Evolutionary conservation across 352 stramenopile genomes (phyloP).

Genomic region (Lagenidium sp.): DNA sequence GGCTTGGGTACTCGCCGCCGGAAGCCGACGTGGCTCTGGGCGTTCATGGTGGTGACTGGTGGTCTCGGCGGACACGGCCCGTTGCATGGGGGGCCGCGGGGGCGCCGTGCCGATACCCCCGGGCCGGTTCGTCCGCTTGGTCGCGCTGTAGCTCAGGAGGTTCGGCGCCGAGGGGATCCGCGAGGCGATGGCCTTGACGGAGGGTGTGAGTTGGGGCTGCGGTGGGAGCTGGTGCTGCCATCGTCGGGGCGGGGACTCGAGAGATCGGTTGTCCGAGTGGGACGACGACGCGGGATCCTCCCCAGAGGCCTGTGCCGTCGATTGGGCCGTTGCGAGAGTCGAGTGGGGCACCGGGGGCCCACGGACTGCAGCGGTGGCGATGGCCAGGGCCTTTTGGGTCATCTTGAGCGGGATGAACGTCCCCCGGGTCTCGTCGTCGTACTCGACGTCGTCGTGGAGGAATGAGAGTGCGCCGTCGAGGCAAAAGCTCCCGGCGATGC

Average conservation of each 20-base stretch:
- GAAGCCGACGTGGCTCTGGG: not conserved
- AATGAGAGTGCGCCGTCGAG: constrained; percentile 1
- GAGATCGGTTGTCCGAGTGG: too few species aligned
- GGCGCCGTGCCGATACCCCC: constrained; percentile 10
- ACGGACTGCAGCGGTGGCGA: not conserved
- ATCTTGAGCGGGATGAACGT: not conserved
- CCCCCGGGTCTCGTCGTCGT: not conserved
- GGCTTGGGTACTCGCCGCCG: too few species aligned
- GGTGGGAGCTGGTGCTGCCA: too few species aligned
- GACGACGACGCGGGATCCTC: too few species aligned
- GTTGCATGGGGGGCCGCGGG: constrained; percentile 4
- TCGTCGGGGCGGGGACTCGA: too few species aligned
- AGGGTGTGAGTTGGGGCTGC: too few species aligned
- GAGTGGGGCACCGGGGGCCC: too few species aligned
- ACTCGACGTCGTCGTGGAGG: not conserved
- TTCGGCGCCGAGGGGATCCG: constrained; percentile 11
- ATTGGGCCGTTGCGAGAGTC: too few species aligned
- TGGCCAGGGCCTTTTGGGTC: not conserved
- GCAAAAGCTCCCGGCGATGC: not conserved
- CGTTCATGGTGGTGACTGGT: not conserved
- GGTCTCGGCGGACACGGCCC: not conserved
- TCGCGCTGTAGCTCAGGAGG: constrained; percentile 11
- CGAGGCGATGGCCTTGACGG: too few species aligned
- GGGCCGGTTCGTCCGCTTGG: constrained; percentile 15
- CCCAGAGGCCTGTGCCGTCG: too few species aligned